phyloP scores from a whole-genome alignment of 2,329 filamentous ascomycete genomes.

The Colletotrichum sp. region DNA sequence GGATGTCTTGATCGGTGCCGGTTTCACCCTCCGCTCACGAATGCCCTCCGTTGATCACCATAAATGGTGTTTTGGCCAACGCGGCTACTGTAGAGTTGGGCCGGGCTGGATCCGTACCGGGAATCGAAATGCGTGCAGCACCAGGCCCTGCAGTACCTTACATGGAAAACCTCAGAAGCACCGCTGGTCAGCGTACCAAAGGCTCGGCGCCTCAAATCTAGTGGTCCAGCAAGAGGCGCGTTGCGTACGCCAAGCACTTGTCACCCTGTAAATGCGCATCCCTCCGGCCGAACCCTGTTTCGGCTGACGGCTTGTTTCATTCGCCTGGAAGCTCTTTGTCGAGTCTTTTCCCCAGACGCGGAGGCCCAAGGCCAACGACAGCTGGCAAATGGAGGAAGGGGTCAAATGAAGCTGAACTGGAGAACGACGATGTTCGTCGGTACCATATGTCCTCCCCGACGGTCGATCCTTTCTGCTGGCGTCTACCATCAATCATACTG shows the following conservation, averaged over 20 bases:
- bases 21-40: background rate
- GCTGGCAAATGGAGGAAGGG: background rate
- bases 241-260: constrained; percentile 12
- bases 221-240: background rate
- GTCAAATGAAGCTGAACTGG: background rate
- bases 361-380: background rate
- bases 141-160: constrained; percentile 11
- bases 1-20: background rate
- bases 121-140: background rate
- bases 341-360: background rate
- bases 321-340: background rate
- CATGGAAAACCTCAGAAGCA: background rate
- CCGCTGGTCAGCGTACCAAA: background rate
- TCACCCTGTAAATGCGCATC: constrained; percentile 1
- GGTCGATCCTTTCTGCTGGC: background rate
- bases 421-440: background rate
- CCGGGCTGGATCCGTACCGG: background rate
- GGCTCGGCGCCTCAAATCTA: background rate
- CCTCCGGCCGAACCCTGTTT: constrained; percentile 3
- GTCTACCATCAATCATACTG: background rate
- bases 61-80: background rate
- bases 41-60: background rate
- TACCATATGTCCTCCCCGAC: background rate
- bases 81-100: background rate
- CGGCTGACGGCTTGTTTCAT: background rate